Conservation (phyloP, 2,329 filamentous ascomycete species). For the Paraconiothyrium sp. region DNA sequence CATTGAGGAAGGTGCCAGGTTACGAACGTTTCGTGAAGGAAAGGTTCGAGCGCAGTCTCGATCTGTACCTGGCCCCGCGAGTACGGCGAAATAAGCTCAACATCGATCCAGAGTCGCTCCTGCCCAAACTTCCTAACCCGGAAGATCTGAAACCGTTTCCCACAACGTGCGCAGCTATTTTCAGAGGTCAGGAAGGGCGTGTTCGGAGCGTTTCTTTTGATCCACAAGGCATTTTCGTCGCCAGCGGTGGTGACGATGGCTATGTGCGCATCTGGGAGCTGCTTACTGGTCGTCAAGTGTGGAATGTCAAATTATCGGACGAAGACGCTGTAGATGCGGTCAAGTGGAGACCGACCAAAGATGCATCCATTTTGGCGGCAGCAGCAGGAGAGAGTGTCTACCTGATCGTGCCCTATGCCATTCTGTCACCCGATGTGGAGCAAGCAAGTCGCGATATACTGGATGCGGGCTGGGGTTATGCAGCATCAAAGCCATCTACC, state of each 20-base stretch:
- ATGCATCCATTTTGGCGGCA: constrained; percentile 82
- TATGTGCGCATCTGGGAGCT: constrained; percentile 92
- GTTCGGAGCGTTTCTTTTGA: constrained; percentile 87
- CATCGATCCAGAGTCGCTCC: constrained; percentile 91
- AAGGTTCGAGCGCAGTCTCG: constrained; percentile 92
- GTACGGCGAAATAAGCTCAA: constrained; percentile 94
- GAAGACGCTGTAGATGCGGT: constrained; percentile 85
- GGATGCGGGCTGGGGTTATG: constrained; percentile 92
- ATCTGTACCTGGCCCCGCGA: constrained; percentile 92
- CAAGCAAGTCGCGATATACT: constrained; percentile 78
- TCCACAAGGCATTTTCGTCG: constrained; percentile 84
- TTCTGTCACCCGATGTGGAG: constrained; percentile 77
- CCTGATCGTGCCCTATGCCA: constrained; percentile 75
- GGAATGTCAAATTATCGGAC: constrained; percentile 80
- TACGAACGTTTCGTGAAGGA: constrained; percentile 93
- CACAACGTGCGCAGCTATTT: constrained; percentile 86
- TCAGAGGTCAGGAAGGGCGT: constrained; percentile 86
- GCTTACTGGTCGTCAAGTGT: constrained; percentile 84
- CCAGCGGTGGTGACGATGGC: constrained; percentile 93
- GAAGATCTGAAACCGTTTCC: constrained; percentile 96
- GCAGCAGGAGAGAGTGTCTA: constrained; percentile 86
- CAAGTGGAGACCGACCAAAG: constrained; percentile 86
- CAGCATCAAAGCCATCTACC: constrained; percentile 69
- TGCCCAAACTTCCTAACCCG: constrained; percentile 91
- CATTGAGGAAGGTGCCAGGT: constrained; percentile 89